Percentiles rank a stretch among this genome's conserved stretches.
phyloP scores from a whole-genome alignment of 805 yeast genomes.

The Barnettozyma sucrosica region DNA sequence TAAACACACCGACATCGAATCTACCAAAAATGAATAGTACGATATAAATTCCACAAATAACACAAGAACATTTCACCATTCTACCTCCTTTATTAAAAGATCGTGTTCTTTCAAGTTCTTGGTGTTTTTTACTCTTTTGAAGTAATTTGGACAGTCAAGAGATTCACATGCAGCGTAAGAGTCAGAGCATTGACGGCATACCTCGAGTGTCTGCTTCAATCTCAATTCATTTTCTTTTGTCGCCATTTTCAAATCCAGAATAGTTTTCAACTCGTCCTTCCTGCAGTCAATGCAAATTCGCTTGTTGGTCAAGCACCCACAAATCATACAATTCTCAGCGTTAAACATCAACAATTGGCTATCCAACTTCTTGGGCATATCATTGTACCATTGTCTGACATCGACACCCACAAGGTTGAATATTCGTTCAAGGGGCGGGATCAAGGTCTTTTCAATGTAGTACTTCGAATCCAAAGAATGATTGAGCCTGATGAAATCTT shows the following conservation, averaged over 20 bases:
- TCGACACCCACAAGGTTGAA: slow-evolving; percentile 82
- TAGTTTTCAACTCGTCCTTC: slow-evolving; percentile 31
- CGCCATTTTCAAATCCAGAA: slow-evolving; percentile 28
- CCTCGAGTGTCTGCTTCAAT: slow-evolving; percentile 24
- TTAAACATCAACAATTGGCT: slow-evolving; percentile 6
- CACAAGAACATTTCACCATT: slow-evolving; percentile 1
- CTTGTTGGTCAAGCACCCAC: slow-evolving; percentile 15
- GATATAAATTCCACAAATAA: background rate
- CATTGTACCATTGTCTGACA: slow-evolving; percentile 67
- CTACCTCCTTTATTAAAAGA: slow-evolving; percentile 5
- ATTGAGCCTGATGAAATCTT: slow-evolving; percentile 47
- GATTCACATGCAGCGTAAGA: slow-evolving; percentile 45
- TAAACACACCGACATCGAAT: background rate
- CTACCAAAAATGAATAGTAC: background rate
- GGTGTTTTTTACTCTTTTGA: slow-evolving; percentile 40
- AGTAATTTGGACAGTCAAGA: slow-evolving; percentile 61
- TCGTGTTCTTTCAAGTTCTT: slow-evolving; percentile 25
- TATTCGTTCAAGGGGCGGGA: slow-evolving; percentile 86
- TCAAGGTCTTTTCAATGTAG: slow-evolving; percentile 73
- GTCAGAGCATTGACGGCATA: slow-evolving; percentile 36
- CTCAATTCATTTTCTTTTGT: slow-evolving; percentile 26
- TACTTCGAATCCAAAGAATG: slow-evolving; percentile 71
- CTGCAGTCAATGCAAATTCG: slow-evolving; percentile 33
- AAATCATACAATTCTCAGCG: slow-evolving; percentile 15
- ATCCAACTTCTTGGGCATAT: slow-evolving; percentile 45